Evolutionary conservation across 129 eudicot genomes (phyloP).

Genomic region (Helichrysum umbraculigerum): DNA sequence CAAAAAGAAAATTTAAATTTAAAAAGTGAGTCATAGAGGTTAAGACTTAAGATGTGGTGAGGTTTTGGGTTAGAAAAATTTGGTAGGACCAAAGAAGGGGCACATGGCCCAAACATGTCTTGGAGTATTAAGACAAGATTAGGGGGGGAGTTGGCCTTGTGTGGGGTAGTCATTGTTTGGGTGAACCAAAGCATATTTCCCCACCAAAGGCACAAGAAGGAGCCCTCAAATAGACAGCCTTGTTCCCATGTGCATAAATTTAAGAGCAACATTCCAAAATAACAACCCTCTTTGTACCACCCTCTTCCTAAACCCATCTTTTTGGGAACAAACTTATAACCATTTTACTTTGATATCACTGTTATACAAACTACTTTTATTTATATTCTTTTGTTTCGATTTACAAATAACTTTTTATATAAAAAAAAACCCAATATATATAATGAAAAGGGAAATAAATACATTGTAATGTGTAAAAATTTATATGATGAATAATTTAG

Average conservation of each 20-base stretch:
- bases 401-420: neutral
- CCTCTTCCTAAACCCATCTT: conserved; percentile 36
- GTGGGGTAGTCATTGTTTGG: conserved; percentile 58
- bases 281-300: conserved; percentile 54
- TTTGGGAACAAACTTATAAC: conserved; percentile 46
- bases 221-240: conserved; percentile 49
- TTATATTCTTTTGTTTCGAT: neutral
- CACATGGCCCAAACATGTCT: conserved; percentile 62
- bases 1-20: neutral
- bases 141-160: conserved; percentile 38
- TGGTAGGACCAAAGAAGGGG: conserved; percentile 71
- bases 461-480: neutral
- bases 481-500: neutral
- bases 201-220: conserved; percentile 53
- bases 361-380: neutral
- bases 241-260: conserved; percentile 68
- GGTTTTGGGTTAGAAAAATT: conserved; percentile 39
- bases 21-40: no score
- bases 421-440: no score
- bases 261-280: conserved; percentile 69
- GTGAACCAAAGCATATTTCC: conserved; percentile 50
- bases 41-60: conserved; percentile 23
- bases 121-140: conserved; percentile 58
- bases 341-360: conserved; percentile 20
- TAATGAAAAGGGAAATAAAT: neutral